Evolutionary conservation across 495 filamentous ascomycete genomes (phyloP), one percentile per base, ranked within the genome.

Genomic region (Parmelia sp.): DNA sequence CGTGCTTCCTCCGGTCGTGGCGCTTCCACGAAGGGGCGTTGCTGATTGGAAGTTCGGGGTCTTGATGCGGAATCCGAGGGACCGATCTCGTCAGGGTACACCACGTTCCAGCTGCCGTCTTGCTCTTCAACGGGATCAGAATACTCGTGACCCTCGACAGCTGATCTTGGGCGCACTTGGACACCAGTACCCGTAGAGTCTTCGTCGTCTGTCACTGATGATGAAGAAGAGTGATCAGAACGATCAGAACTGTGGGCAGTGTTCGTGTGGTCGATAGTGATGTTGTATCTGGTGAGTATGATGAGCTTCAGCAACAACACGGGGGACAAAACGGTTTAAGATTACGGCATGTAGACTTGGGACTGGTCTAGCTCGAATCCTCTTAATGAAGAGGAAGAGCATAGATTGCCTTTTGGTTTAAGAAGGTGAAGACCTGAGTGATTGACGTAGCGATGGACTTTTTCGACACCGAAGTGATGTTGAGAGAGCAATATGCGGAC

Each of bases 21-120:
- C 64, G 75, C 74, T 72, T 72, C 69, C 29, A 66, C 71, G 61
- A 71, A 62, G 3, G 64, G 72, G 23, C 70, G 68, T 42, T 71
- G 70, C 10, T 76, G 80, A 67, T 78, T 76, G 29, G 79, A 78
- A 55, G 81, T 82, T 58, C 82, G 80, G 64, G 84, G 81, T 64
- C 84, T 78, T 66, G 86, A 93, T 35, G 90, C 90, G n/a, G 90
- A 92, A 77, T 95, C 90, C 42, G 86, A 89, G 29, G 90, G 88
- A 59, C 88, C 86, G 68, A 94, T 75, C 69, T 92, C 90, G 70
- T 86, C 87, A 64, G 78, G 78, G 66, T 81, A 81, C 63, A 77
- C 58, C 61, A 79, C 65, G 61, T 77, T 71, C 64, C 80, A 78
- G 51, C 76, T 72, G 40, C 76, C 77, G 65, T 79, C 78, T 71